phyloP scores from a whole-genome alignment of 495 filamentous ascomycete species.

The Symbiotaphrina buchneri region DNA sequence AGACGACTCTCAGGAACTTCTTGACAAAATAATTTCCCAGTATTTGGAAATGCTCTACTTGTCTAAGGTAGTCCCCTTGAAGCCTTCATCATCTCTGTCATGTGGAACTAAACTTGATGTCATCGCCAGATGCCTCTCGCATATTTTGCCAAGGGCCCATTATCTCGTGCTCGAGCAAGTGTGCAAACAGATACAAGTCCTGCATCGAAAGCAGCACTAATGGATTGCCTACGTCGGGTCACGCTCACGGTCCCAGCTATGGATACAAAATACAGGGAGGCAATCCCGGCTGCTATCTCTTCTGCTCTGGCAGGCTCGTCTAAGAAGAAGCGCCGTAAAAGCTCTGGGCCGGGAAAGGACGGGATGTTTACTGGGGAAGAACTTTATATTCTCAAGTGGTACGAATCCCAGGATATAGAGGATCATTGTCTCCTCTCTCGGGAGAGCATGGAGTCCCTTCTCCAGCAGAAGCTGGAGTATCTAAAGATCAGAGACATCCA shows the following conservation, averaged over 20 bases:
- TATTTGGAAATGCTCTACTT: constrained; percentile 82
- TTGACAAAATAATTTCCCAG: constrained; percentile 46
- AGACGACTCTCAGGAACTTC: constrained; percentile 28
- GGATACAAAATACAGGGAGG: constrained; percentile 5
- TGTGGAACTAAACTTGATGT: constrained; percentile 5
- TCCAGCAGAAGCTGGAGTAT: constrained; percentile 10
- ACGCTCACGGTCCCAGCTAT: constrained; percentile 2
- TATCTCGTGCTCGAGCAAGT: constrained; percentile 64
- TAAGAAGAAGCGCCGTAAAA: constrained; percentile 20
- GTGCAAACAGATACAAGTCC: constrained; percentile 23
- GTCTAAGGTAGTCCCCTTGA: constrained; percentile 43
- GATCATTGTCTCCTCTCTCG: constrained; percentile 4
- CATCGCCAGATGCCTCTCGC: constrained; percentile 58
- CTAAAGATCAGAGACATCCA: constrained; percentile 40
- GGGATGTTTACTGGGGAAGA: constrained; percentile 60
- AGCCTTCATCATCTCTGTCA: neutral
- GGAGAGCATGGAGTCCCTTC: neutral
- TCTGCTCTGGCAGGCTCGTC: too few relatives aligned
- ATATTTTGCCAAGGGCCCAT: constrained; percentile 90
- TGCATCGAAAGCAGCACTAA: neutral
- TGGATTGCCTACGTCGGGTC: constrained; percentile 2
- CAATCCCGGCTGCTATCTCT: constrained; percentile 1
- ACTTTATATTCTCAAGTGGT: constrained; percentile 59
- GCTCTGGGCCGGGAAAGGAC: constrained; percentile 36
- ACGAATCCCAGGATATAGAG: constrained; percentile 10